Percentiles rank a stretch among this genome's conserved stretches.
Evolutionary conservation across 1,139 yeast genomes (phyloP).

Genomic region (Sugiyamaella paludigena): DNA sequence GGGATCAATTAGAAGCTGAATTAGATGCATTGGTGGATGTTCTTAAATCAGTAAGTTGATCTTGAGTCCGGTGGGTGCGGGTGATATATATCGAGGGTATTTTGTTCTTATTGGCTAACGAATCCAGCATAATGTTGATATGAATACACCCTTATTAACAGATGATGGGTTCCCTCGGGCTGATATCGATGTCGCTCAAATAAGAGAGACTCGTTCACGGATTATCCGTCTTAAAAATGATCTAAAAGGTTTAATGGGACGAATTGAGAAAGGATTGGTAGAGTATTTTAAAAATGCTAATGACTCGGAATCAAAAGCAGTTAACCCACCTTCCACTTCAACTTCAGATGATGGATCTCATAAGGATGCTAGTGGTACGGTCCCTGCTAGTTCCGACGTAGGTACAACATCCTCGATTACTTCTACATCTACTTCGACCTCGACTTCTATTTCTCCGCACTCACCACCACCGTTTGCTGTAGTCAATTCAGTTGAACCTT

Average conservation of each 20-base stretch:
- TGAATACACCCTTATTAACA: slow-evolving; percentile 64
- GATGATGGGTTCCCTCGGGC: slow-evolving; percentile 80
- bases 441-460: slow-evolving; percentile 2
- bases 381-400: slow-evolving; percentile 1
- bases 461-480: slow-evolving; percentile 53
- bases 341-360: no score
- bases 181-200: slow-evolving; percentile 72
- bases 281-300: slow-evolving; percentile 40
- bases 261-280: slow-evolving; percentile 48
- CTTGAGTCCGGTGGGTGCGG: no score
- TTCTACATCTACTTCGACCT: slow-evolving; percentile 11
- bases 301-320: slow-evolving; percentile 1
- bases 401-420: slow-evolving; percentile 6
- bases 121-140: slow-evolving; percentile 46
- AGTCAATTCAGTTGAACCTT: slow-evolving; percentile 43
- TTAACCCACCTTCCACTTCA: slow-evolving; percentile 6
- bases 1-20: slow-evolving; percentile 29
- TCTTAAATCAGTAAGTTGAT: slow-evolving; percentile 30
- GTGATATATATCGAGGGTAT: background rate
- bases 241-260: slow-evolving; percentile 48
- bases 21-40: slow-evolving; percentile 32
- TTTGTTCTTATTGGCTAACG: background rate
- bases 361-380: slow-evolving; percentile 12
- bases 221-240: slow-evolving; percentile 73
- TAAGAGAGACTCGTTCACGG: slow-evolving; percentile 60